A percentile compares a stretch with the other conserved stretches of the same genome.
Conservation (phyloP, 2,329 filamentous ascomycete genomes). For the Ceratocystis eucalypticola region DNA sequence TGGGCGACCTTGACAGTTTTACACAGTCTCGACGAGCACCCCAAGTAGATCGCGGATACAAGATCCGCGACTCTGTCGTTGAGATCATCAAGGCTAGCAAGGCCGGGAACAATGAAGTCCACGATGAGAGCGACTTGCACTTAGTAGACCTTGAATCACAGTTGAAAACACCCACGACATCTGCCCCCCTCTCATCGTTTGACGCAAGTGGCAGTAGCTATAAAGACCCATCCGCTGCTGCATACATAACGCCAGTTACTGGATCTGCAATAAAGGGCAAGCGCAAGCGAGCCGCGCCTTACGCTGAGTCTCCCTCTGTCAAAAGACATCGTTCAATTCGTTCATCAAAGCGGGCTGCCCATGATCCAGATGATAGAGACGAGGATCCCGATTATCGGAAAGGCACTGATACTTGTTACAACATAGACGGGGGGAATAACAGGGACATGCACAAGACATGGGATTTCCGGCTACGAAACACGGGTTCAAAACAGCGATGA, state of each 20-base stretch:
- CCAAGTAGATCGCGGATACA: conserved; percentile 2
- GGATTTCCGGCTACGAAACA: not conserved
- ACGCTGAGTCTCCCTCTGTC: not conserved
- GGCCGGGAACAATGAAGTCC: not conserved
- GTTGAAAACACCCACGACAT: not conserved
- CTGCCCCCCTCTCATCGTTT: not conserved
- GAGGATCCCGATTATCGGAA: not conserved
- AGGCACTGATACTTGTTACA: not conserved
- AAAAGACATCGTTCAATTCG: not conserved
- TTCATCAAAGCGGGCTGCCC: not conserved
- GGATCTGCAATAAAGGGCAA: not conserved
- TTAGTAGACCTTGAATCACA: not conserved
- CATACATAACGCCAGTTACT: not conserved
- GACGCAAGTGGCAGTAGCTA: not conserved
- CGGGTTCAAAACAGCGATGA: not conserved
- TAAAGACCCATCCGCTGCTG: not conserved
- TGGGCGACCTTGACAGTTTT: conserved; percentile 13
- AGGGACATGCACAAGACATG: not conserved
- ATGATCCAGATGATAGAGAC: not conserved
- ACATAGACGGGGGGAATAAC: not conserved
- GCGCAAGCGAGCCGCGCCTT: not conserved
- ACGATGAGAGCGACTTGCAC: not conserved
- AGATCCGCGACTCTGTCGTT: conserved; percentile 6
- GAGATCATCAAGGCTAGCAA: not conserved
- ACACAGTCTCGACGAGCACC: not conserved